A percentile compares a stretch with the other conserved stretches of the same genome.
Conservation (phyloP, 208 protist genomes). For the Trypanosoma scelopori region DNA sequence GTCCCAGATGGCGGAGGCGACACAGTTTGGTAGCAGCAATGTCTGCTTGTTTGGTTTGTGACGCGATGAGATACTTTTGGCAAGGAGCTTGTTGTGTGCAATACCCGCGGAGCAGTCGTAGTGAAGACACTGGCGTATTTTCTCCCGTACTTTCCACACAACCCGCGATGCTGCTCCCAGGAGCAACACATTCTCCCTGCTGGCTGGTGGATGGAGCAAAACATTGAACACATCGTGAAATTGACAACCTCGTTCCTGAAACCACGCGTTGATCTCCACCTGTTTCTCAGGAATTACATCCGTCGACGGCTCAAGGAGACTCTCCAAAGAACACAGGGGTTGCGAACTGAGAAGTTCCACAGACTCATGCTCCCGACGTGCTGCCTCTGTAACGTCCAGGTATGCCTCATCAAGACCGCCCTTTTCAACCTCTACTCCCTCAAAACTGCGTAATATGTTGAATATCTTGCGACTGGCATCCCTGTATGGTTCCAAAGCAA, state of each 20-base stretch:
- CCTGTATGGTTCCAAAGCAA: slow-evolving; percentile 84
- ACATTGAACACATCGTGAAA: slow-evolving; percentile 52
- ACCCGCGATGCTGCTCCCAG: slow-evolving; percentile 66
- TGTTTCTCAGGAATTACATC: slow-evolving; percentile 51
- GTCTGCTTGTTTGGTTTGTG: slow-evolving; percentile 90
- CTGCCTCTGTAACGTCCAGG: slow-evolving; percentile 81
- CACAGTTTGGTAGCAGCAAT: slow-evolving; percentile 59
- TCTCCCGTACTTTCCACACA: slow-evolving; percentile 52
- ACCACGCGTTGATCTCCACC: slow-evolving; percentile 54
- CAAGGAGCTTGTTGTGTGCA: slow-evolving; percentile 78
- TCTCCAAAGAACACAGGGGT: slow-evolving; percentile 31
- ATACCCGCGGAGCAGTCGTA: slow-evolving; percentile 89
- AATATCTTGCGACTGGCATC: slow-evolving; percentile 77
- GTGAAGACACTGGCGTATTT: slow-evolving; percentile 58
- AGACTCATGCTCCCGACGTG: slow-evolving; percentile 38
- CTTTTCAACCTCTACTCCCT: slow-evolving; percentile 68
- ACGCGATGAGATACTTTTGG: slow-evolving; percentile 76
- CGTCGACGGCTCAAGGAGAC: slow-evolving; percentile 57
- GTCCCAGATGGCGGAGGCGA: slow-evolving; percentile 58
- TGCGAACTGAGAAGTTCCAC: slow-evolving; percentile 22
- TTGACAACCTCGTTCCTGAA: slow-evolving; percentile 39
- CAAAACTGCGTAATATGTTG: slow-evolving; percentile 44
- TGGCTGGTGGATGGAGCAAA: slow-evolving; percentile 46
- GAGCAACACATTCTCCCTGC: slow-evolving; percentile 45
- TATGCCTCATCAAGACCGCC: slow-evolving; percentile 87